Conservation (phyloP, 805 yeast genomes). For the Starmerella floricola region DNA sequence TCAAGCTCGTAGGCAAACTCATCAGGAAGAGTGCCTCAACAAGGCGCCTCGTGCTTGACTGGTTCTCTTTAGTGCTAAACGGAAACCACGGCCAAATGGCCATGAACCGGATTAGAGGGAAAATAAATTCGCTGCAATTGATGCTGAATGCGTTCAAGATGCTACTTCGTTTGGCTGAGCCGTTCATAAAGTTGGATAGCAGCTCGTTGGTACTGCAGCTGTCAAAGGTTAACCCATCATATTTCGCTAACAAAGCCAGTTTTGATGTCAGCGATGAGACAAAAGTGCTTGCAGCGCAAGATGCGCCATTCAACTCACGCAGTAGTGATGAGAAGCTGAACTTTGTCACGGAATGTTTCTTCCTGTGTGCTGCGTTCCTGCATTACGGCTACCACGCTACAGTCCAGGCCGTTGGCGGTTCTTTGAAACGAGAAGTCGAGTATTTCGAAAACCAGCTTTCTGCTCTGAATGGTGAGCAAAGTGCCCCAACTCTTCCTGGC, state of each 20-base stretch:
- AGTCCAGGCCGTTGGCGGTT: conserved; percentile 39
- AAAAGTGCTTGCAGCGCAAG: conserved; percentile 61
- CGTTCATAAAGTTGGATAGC: conserved; percentile 55
- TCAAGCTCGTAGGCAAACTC: conserved; percentile 57
- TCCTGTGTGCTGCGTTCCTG: conserved; percentile 58
- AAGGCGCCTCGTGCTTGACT: conserved; percentile 50
- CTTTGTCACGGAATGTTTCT: conserved; percentile 88
- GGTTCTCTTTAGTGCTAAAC: conserved; percentile 64
- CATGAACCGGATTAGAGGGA: conserved; percentile 51
- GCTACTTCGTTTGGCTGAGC: conserved; percentile 61
- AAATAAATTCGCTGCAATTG: conserved; percentile 65
- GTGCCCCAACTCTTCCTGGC: not conserved
- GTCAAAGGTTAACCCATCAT: conserved; percentile 64
- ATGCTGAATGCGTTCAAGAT: conserved; percentile 65
- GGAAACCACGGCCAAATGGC: conserved; percentile 80
- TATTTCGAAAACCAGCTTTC: conserved; percentile 26
- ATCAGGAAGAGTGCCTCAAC: conserved; percentile 60
- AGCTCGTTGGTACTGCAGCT: conserved; percentile 36
- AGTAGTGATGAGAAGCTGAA: conserved; percentile 40
- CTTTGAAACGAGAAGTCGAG: conserved; percentile 38
- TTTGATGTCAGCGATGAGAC: conserved; percentile 71
- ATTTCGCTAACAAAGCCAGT: conserved; percentile 42
- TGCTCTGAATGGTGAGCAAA: conserved; percentile 6
- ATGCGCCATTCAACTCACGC: conserved; percentile 38
- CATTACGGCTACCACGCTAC: conserved; percentile 87